phyloP scores from a whole-genome alignment of 1,139 yeast species.

The Dujonia santamariae region DNA sequence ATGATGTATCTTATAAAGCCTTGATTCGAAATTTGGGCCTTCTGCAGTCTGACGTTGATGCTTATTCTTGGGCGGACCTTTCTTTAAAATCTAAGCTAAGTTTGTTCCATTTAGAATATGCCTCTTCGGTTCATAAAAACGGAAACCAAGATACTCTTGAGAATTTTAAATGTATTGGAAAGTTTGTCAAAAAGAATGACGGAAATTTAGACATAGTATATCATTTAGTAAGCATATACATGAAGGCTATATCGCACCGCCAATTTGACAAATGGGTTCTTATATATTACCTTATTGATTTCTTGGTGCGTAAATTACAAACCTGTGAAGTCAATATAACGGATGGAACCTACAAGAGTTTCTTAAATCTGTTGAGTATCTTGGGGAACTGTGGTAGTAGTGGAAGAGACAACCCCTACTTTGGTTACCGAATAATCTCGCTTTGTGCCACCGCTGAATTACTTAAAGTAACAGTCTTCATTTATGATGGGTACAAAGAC shows the following conservation, averaged over 20 bases:
- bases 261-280: slow-evolving; percentile 29
- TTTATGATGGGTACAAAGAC: slow-evolving; percentile 38
- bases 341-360: slow-evolving; percentile 18
- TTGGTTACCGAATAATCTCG: not conserved
- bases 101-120: slow-evolving; percentile 27
- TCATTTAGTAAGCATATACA: slow-evolving; percentile 30
- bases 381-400: slow-evolving; percentile 12
- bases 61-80: slow-evolving; percentile 23
- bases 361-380: slow-evolving; percentile 21
- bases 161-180: slow-evolving; percentile 20
- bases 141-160: slow-evolving; percentile 3
- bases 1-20: slow-evolving; percentile 13
- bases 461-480: slow-evolving; percentile 10
- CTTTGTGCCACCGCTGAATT: not conserved
- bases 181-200: slow-evolving; percentile 17
- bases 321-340: slow-evolving; percentile 17
- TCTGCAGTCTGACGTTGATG: slow-evolving; percentile 22
- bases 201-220: slow-evolving; percentile 24
- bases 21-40: slow-evolving; percentile 32
- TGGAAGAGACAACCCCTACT: not conserved
- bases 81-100: slow-evolving; percentile 23
- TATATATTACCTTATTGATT: slow-evolving; percentile 21
- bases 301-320: slow-evolving; percentile 16
- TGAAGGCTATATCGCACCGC: slow-evolving; percentile 19
- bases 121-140: slow-evolving; percentile 20